Conservation (phyloP, 2,329 filamentous ascomycete genomes). For the Ceratocystis diversiconidia region DNA sequence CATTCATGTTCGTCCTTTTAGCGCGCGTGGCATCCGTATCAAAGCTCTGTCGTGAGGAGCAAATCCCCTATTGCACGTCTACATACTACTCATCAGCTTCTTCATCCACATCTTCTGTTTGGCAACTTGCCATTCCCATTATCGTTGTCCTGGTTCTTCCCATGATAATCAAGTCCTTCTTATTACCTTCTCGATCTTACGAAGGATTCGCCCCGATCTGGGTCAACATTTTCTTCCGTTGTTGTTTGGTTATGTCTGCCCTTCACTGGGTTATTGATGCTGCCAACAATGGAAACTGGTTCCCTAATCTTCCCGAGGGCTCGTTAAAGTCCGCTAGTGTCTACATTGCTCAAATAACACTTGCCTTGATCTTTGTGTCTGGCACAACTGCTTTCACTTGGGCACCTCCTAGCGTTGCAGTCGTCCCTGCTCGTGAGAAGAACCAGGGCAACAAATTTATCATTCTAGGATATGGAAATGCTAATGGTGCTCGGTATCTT, state of each 20-base stretch:
- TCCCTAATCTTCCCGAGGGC: conserved; percentile 43
- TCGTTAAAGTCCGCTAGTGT: conserved; percentile 61
- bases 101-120: conserved; percentile 82
- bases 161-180: conserved; percentile 63
- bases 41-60: conserved; percentile 87
- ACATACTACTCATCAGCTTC: conserved; percentile 89
- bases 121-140: conserved; percentile 75
- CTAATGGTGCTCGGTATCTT: conserved; percentile 82
- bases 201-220: conserved; percentile 73
- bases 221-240: conserved; percentile 67
- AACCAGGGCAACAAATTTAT: conserved; percentile 46
- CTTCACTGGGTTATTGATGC: conserved; percentile 81
- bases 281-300: conserved; percentile 74
- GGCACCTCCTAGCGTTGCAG: conserved; percentile 69
- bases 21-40: conserved; percentile 73
- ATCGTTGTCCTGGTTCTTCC: conserved; percentile 58
- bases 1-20: conserved; percentile 65
- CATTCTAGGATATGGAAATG: conserved; percentile 81
- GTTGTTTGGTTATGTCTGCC: conserved; percentile 60
- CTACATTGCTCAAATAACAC: conserved; percentile 62
- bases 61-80: conserved; percentile 91
- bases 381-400: conserved; percentile 76
- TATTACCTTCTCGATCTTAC: conserved; percentile 69
- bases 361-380: conserved; percentile 68
- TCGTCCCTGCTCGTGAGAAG: conserved; percentile 39